Evolutionary conservation across 257 asterid genomes (phyloP).

Genomic region (Apocynum venetum): DNA sequence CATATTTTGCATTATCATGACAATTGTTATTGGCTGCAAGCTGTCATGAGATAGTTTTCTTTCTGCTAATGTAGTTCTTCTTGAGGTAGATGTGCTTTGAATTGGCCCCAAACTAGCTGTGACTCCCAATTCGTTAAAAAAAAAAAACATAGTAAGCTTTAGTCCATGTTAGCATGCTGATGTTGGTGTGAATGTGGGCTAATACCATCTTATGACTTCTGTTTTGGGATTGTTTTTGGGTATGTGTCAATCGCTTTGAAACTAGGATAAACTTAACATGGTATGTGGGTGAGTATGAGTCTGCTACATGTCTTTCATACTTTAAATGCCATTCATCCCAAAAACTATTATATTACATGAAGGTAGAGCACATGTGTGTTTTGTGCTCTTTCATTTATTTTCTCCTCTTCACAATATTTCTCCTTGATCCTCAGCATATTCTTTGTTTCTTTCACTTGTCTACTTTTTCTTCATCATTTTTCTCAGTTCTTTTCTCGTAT

Average conservation of each 20-base stretch:
- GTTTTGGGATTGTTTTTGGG: not conserved
- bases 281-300: not conserved
- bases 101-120: too few relatives aligned
- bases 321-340: not conserved
- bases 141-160: too few relatives aligned
- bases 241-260: not conserved
- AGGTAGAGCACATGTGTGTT: not conserved
- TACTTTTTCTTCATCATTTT: not conserved
- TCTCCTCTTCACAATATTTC: not conserved
- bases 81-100: too few relatives aligned
- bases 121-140: too few relatives aligned
- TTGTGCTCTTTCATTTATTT: not conserved
- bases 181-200: not conserved
- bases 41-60: not conserved
- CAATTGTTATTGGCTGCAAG: not conserved
- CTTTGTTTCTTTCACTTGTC: not conserved
- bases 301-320: not conserved
- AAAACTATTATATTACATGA: not conserved
- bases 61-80: not conserved
- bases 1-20: not conserved
- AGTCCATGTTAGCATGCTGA: not conserved
- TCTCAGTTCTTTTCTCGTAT: not conserved
- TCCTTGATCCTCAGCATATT: not conserved
- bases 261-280: not conserved
- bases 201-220: not conserved